Percentiles rank a stretch among this genome's conserved stretches.
phyloP scores from a whole-genome alignment of 108 stramenopile species.

The Nitzschia sp. region DNA sequence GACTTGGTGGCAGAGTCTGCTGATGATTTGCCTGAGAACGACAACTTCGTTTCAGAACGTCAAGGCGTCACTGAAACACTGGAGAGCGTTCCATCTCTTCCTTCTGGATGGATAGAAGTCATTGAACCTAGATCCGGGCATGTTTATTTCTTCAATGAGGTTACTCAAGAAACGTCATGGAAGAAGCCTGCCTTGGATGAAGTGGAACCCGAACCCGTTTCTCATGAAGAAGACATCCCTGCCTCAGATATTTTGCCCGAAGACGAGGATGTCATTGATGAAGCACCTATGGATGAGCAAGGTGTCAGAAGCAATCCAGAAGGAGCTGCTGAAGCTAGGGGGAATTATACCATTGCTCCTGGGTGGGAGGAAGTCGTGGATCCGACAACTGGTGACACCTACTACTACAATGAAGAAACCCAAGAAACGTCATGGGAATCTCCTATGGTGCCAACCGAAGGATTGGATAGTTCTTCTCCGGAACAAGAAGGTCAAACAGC shows the following conservation, averaged over 20 bases:
- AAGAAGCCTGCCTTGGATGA: constrained; percentile 19
- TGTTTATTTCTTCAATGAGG: constrained; percentile 26
- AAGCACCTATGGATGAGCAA: neutral
- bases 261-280: neutral
- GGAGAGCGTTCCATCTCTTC: neutral
- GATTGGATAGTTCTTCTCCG: neutral
- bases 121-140: constrained; percentile 22
- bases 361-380: constrained; percentile 44
- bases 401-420: constrained; percentile 43
- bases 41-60: neutral
- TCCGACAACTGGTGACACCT: constrained; percentile 38
- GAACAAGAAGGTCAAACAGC: neutral
- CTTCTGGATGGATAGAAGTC: constrained; percentile 16
- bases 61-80: neutral
- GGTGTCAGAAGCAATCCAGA: neutral
- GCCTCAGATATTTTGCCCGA: neutral
- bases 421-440: constrained; percentile 36
- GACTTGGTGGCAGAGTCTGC: neutral
- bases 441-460: constrained; percentile 4
- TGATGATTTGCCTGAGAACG: neutral
- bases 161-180: constrained; percentile 31
- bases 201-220: neutral
- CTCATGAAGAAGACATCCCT: neutral
- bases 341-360: constrained; percentile 2
- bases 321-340: neutral